phyloP scores from a whole-genome alignment of 2,329 filamentous ascomycete species.

The Blastomyces percursus region DNA sequence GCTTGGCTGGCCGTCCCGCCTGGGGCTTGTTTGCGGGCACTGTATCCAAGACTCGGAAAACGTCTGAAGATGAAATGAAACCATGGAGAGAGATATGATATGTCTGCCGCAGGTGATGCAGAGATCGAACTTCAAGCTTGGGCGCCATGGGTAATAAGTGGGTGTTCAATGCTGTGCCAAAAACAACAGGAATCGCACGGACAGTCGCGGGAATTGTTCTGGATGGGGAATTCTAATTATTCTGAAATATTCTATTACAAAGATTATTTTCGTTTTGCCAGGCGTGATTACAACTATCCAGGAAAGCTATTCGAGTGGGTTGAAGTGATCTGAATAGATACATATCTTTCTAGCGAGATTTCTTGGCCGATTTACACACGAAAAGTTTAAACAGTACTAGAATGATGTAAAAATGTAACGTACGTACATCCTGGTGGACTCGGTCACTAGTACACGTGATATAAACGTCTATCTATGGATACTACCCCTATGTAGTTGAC shows the following conservation, averaged over 20 bases:
- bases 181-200: not conserved
- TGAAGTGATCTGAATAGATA: too few relatives aligned
- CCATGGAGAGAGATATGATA: constrained; percentile 33
- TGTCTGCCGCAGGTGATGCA: constrained; percentile 25
- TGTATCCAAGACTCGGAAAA: constrained; percentile 26
- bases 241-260: not conserved
- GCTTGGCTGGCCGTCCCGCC: constrained; percentile 21
- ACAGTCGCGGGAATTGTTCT: not conserved
- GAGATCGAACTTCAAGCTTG: constrained; percentile 10
- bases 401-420: too few relatives aligned
- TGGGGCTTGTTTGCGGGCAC: constrained; percentile 15
- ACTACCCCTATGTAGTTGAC: too few relatives aligned
- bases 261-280: not conserved
- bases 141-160: not conserved
- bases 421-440: too few relatives aligned
- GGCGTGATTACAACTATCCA: not conserved
- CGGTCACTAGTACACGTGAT: too few relatives aligned
- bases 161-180: not conserved
- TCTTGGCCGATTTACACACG: too few relatives aligned
- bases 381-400: too few relatives aligned
- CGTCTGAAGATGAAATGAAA: constrained; percentile 32
- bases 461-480: too few relatives aligned
- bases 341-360: too few relatives aligned
- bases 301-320: too few relatives aligned
- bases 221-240: not conserved